Evolutionary conservation across 2,329 filamentous ascomycete genomes (phyloP), one percentile per base, ranked within the genome.

Genomic region (Ceratocystis cubensis): DNA sequence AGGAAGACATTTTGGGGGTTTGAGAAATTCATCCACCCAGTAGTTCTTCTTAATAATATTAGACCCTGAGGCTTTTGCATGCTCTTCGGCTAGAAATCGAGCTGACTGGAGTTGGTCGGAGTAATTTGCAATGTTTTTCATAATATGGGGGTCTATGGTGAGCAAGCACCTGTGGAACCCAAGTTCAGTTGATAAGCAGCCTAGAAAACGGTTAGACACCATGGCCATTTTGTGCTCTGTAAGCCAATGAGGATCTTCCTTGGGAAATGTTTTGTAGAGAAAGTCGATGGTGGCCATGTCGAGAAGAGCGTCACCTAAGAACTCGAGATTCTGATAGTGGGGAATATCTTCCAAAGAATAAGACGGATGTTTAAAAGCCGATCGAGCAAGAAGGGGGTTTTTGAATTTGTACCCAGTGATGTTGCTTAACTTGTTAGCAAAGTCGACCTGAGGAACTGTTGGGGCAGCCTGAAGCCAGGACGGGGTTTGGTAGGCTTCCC

Each of bases 211-310:
- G 77, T 99, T 99, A 65, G 90, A 94, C 0, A 94, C 92, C 89
- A 99, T 96, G n/a, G 92, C 91, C 86, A 95, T 96, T 77, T 97
- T 97, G 80, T 97, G 93, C 75, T 97, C 94, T 0, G 94, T 97
- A 68, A 99, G 80, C 93, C 93, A 97, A 74, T 97, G 92, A 0
- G 94, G 93, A 72, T 96, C 91, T 67, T 88, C 89, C 64, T 84
- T 78, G 0, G 91, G 91, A 71, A 88, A 91, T 2, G 79, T 81
- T 70, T 85, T 81, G 76, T 91, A 97, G 3, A 99, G 80, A 71
- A 89, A 85, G 71, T 92, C 88, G 65, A 97, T 87, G 71, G 88
- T 90, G 10, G 81, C 88, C 84, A 93, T 88, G 73, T 96, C 92
- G 1, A 96, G 84, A 1, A 97, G 80, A 0, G 93, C 85, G 73